Conservation (phyloP, 2,329 filamentous ascomycete species). For the Paecilomyces sp. region DNA sequence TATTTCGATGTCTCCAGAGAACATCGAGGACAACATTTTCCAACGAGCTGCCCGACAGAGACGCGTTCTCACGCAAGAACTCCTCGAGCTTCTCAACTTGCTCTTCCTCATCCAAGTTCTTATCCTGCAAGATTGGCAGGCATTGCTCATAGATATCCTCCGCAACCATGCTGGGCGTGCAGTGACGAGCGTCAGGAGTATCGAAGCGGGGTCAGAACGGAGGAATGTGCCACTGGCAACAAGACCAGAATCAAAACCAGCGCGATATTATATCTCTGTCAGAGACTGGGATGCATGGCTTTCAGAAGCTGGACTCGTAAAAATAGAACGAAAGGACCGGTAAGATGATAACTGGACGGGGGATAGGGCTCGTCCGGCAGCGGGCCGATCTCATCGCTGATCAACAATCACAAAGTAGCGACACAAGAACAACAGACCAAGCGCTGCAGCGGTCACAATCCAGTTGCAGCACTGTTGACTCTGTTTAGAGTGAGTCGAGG, state of each 20-base stretch:
- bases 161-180: conserved; percentile 61
- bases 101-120: conserved; percentile 76
- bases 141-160: conserved; percentile 87
- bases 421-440: not conserved
- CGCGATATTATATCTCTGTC: not conserved
- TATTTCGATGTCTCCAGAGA: conserved; percentile 54
- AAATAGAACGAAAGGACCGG: not conserved
- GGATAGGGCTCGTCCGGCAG: not conserved
- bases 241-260: not conserved
- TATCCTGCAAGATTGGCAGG: conserved; percentile 73
- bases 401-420: not conserved
- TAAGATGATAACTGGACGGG: not conserved
- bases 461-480: not conserved
- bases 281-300: not conserved
- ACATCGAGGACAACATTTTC: conserved; percentile 83
- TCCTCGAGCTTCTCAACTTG: conserved; percentile 84
- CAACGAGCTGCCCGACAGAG: conserved; percentile 63
- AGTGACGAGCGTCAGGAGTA: not conserved
- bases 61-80: conserved; percentile 68
- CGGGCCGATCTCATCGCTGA: not conserved
- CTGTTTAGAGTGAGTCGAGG: not conserved
- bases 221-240: not conserved
- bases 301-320: not conserved
- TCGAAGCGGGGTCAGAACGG: not conserved
- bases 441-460: not conserved